These are phyloP conservation scores for Herpetomonas muscarum DNA, from an alignment of 208 protist species.

Conservation along the genomic window DNA sequence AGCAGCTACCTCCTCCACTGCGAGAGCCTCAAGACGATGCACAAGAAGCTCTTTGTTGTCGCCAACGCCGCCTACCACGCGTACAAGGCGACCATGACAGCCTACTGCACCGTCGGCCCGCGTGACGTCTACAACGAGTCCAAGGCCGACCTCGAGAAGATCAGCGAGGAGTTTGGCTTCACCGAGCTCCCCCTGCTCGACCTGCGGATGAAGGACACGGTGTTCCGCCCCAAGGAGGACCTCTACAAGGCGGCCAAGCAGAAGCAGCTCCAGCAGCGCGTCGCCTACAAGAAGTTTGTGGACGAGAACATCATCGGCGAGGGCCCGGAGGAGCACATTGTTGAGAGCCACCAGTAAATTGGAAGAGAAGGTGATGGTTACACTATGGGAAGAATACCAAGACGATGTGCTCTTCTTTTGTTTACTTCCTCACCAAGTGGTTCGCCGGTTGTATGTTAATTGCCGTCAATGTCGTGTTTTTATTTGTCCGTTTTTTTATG, in stretches of 20 bases:
- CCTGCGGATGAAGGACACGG: slow-evolving; percentile 64
- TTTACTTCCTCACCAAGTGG: not conserved
- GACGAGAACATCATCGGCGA: slow-evolving; percentile 39
- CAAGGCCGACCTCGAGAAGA: slow-evolving; percentile 35
- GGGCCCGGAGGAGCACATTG: slow-evolving; percentile 37
- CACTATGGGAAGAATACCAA: not conserved
- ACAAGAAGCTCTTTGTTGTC: slow-evolving; percentile 58
- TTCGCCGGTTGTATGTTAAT: not conserved
- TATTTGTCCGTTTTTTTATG: not conserved
- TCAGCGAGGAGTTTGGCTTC: slow-evolving; percentile 74
- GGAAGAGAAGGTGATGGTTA: not conserved
- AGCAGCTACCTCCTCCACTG: slow-evolving; percentile 37
- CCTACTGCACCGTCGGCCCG: slow-evolving; percentile 59
- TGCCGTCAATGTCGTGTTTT: not conserved
- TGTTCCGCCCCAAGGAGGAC: slow-evolving; percentile 73
- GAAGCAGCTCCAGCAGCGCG: slow-evolving; percentile 27
- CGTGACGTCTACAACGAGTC: slow-evolving; percentile 54
- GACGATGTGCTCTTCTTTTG: not conserved
- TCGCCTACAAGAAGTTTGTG: slow-evolving; percentile 31
- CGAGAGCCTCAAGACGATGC: slow-evolving; percentile 53
- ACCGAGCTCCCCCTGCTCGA: slow-evolving; percentile 62
- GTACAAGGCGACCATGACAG: slow-evolving; percentile 62
- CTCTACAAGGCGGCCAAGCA: slow-evolving; percentile 45
- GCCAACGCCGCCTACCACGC: slow-evolving; percentile 57
- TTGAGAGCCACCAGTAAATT: slow-evolving; percentile 1